phyloP scores from a whole-genome alignment of 495 filamentous ascomycete genomes.

The Pyrenula massariospora region DNA sequence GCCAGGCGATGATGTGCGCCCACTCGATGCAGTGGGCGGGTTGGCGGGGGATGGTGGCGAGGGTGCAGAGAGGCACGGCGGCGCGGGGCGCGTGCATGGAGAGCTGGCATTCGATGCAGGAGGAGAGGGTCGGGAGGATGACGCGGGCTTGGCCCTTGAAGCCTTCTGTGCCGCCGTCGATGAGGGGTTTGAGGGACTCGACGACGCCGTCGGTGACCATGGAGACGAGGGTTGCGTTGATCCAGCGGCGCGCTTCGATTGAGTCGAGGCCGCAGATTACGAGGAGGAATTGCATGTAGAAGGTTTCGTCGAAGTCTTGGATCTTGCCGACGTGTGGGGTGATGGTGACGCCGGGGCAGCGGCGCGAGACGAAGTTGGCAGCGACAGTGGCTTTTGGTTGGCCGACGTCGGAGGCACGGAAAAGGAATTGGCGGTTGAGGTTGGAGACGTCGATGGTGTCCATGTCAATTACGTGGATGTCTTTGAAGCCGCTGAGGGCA shows the following conservation, averaged over 20 bases:
- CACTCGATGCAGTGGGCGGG: constrained; percentile 99
- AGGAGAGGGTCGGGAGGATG: constrained; percentile 80
- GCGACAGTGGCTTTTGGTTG: constrained; percentile 90
- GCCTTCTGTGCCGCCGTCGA: constrained; percentile 96
- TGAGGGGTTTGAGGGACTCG: constrained; percentile 78
- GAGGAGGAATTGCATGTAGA: constrained; percentile 94
- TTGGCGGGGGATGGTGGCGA: constrained; percentile 93
- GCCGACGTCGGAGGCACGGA: constrained; percentile 84
- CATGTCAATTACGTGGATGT: constrained; percentile 99
- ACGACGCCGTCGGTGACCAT: constrained; percentile 74
- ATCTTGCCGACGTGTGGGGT: constrained; percentile 89
- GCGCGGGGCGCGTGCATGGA: constrained; percentile 94
- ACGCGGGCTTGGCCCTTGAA: constrained; percentile 97
- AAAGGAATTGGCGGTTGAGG: constrained; percentile 95
- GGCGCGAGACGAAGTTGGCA: constrained; percentile 76
- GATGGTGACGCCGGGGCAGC: constrained; percentile 83
- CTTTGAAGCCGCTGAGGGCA: constrained; percentile 86
- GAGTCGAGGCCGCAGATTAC: constrained; percentile 95
- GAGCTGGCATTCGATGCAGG: constrained; percentile 96
- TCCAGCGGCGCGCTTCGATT: constrained; percentile 95
- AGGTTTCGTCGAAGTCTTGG: constrained; percentile 94
- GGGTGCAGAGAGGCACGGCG: constrained; percentile 90
- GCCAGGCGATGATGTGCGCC: constrained; percentile 86
- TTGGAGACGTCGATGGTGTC: constrained; percentile 98
- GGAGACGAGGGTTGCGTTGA: constrained; percentile 83